phyloP scores from a whole-genome alignment of 768 basidiomycete genomes.

The Tylopilus plumbeoviolaceoides region DNA sequence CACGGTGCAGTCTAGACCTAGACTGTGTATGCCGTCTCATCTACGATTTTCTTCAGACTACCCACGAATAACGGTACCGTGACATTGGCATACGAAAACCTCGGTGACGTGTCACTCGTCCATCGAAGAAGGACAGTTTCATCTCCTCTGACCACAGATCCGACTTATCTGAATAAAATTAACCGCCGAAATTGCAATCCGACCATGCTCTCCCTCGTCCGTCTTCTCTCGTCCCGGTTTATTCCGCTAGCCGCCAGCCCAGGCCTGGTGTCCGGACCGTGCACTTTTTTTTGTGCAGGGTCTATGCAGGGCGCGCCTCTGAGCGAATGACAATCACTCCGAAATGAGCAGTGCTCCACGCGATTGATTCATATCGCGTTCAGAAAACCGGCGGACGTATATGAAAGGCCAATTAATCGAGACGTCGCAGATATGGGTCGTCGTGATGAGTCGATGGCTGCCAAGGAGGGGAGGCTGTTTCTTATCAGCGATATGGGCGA shows the following conservation, averaged over 20 bases:
- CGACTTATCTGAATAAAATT: constrained; percentile 6
- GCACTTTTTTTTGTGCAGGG: background rate
- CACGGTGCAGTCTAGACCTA: background rate
- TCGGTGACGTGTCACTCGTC: background rate
- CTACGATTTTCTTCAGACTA: background rate
- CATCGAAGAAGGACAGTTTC: constrained; percentile 9
- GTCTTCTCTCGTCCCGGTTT: background rate
- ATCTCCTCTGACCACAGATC: constrained; percentile 5
- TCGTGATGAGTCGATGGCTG: constrained; percentile 1
- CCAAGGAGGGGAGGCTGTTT: background rate
- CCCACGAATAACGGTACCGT: no score
- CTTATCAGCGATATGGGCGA: constrained; percentile 9
- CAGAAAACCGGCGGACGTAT: background rate
- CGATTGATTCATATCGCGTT: constrained; percentile 9
- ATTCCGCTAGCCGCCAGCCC: background rate
- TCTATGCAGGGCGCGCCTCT: background rate
- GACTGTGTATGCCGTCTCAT: no score
- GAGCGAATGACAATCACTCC: constrained; percentile 3
- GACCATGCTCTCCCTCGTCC: background rate
- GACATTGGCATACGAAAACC: background rate
- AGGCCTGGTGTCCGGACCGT: constrained; percentile 5
- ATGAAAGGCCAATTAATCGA: constrained; percentile 2
- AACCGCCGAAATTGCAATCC: constrained; percentile 1
- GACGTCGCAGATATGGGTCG: constrained; percentile 1
- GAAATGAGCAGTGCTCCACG: constrained; percentile 22